These are phyloP conservation scores for Peterozyma toletana DNA, from an alignment of 805 yeast genomes.

Conservation along the genomic window DNA sequence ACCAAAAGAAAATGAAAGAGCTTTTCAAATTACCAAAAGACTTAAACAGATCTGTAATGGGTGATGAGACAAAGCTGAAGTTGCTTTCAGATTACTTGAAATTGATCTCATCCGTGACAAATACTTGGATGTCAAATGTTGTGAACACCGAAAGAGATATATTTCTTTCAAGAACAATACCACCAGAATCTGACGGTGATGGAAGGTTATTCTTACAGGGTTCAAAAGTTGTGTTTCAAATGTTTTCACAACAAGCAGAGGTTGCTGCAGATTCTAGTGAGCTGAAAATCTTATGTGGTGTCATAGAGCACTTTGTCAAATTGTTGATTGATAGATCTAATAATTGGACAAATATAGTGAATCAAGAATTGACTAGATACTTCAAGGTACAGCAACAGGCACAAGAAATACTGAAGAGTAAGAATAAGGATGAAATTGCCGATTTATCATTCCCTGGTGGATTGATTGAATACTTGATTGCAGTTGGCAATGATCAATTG, in stretches of 20 bases:
- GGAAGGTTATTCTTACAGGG: constrained; percentile 64
- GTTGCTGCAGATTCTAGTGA: constrained; percentile 83
- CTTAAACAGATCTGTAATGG: constrained; percentile 45
- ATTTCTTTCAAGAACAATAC: constrained; percentile 56
- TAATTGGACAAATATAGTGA: constrained; percentile 52
- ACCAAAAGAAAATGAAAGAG: constrained; percentile 43
- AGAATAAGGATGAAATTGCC: constrained; percentile 27
- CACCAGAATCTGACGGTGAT: constrained; percentile 64
- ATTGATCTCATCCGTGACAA: constrained; percentile 65
- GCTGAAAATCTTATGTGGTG: constrained; percentile 72
- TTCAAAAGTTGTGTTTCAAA: constrained; percentile 69
- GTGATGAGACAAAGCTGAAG: constrained; percentile 65
- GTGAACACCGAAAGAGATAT: constrained; percentile 57
- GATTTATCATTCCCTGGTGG: constrained; percentile 59
- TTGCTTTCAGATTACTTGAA: constrained; percentile 74
- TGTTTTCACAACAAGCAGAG: constrained; percentile 85
- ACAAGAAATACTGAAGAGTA: constrained; percentile 21
- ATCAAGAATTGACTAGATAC: constrained; percentile 38
- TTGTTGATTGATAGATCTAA: constrained; percentile 55
- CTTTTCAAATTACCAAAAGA: constrained; percentile 43
- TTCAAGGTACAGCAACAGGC: constrained; percentile 15
- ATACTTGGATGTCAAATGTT: constrained; percentile 77
- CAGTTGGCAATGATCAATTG: constrained; percentile 80
- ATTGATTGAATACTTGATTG: constrained; percentile 70
- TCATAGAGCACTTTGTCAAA: constrained; percentile 61